Evolutionary conservation across 192 early-diverging fungal species (phyloP), one percentile per base, ranked within the genome.

Genomic region (Gigaspora rosea): DNA sequence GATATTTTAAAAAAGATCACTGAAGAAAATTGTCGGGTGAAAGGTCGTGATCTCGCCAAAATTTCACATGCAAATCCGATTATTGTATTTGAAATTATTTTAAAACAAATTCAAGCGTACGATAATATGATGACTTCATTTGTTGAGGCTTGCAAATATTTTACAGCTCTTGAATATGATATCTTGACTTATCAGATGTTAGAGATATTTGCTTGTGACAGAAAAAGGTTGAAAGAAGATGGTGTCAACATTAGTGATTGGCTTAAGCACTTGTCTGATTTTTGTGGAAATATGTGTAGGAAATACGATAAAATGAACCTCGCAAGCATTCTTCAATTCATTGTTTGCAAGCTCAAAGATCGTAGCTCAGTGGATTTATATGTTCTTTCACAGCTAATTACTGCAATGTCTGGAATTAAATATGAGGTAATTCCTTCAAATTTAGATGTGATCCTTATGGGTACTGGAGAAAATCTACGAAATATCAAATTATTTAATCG

Each of bases 131-230:
- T 91, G 9, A 78, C 84, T 13, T 80, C 83, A 5, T 83, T 95
- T 54, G 94, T 93, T 0, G 94, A 95, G 51, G 89, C 89, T 18
- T 89, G 89, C 56, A 82, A 88, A 22, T 94, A 95, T 77, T 78
- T 95, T 36, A 89, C 90, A 16, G 81, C 88, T 4, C 86, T 95
- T 36, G 87, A 88, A 10, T 91, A 93, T 47, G 94, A 95, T 76
- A 88, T 95, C 22, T 79, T 95, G 32, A 81, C 80, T 0, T 95
- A 89, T 64, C 76, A 84, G 10, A 78, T 95, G 33, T 76, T 95
- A 27, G 93, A 92, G 46, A 88, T 86, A 2, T 80, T 95, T 12
- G 82, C 90, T 75, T 86, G 86, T 13, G 78, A 73, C 9, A 90
- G 90, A 32, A 75, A 80, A 36, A 88, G 89, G 27, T 73, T 93